Conservation (phyloP, 495 filamentous ascomycete species). For the Diplogelasinospora grovesii region DNA sequence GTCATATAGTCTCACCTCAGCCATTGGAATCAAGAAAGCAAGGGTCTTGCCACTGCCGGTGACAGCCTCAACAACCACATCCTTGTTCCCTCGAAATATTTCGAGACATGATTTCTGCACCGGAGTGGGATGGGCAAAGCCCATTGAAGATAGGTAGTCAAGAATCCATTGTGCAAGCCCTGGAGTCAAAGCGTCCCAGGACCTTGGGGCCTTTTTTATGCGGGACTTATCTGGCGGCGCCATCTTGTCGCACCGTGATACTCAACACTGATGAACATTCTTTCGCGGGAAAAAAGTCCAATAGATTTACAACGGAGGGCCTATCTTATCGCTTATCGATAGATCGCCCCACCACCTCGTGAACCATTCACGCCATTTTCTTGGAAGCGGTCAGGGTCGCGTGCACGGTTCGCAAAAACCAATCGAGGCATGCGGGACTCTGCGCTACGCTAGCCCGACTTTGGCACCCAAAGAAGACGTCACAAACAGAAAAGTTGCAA, state of each 20-base stretch:
- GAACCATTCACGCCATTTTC: no score
- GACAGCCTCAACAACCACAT: slow-evolving; percentile 95
- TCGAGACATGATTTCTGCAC: slow-evolving; percentile 93
- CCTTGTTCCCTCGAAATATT: slow-evolving; percentile 86
- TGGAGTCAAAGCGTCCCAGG: slow-evolving; percentile 65
- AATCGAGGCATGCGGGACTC: no score
- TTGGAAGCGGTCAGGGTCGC: no score
- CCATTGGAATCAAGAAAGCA: slow-evolving; percentile 80
- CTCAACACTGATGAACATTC: neutral
- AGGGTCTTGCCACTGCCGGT: slow-evolving; percentile 95
- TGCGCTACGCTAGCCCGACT: no score
- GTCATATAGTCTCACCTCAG: slow-evolving; percentile 44
- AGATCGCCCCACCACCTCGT: no score
- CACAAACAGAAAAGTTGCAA: no score
- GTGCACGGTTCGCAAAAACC: no score
- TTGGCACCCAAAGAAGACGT: no score
- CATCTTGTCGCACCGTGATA: no score
- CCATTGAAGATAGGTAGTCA: slow-evolving; percentile 76
- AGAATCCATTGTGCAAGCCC: slow-evolving; percentile 86
- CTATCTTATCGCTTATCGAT: slow-evolving; percentile 20
- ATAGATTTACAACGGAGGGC: no score
- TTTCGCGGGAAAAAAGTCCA: neutral
- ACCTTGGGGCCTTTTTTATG: slow-evolving; percentile 44
- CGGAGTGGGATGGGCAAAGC: slow-evolving; percentile 83
- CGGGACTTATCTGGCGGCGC: slow-evolving; percentile 27